Evolutionary conservation across 2,329 filamentous ascomycete species (phyloP), one percentile per base, ranked within the genome.

Genomic region (Exserohilum rostratum): DNA sequence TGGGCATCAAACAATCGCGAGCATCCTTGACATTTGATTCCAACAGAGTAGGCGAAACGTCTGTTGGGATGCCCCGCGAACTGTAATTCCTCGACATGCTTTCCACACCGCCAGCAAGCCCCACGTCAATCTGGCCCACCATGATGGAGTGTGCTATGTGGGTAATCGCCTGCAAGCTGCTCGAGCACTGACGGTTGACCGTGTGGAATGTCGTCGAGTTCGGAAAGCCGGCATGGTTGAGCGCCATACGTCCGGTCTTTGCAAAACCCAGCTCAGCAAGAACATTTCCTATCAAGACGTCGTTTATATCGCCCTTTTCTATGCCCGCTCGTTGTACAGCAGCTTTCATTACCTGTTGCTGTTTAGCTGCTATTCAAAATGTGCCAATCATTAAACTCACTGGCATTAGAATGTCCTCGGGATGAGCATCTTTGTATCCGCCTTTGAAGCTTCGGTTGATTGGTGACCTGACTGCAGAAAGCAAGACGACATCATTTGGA

Each of bases 101-200:
- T 79, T 99, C 93, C 47, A 91, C 91, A 43, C 95, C 93, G 45
- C 95, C 79, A 17, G 93, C 93, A 57, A 99, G 82, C 64, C 93
- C 93, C 60, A 96, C 78, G 55, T 96, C 89, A 72, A 99, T 97
- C 62, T 85, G 86, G 53, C 92, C 91, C 50, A 82, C 79, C 62
- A 83, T 78, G 75, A 98, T 97, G 71, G 91, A 85, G 78, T 96
- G 88, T 39, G 93, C 92, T 62, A 98, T 93, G 72, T 97, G 91
- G 76, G 96, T 93, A 9, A 93, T 90, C 55, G 93, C 93, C 78
- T 97, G 95, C 60, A 99, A 87, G 48, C 93, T 95, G 0, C 93
- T 97, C 31, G 93, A 96, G 83, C 93, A 99, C 85, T 98, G 97
- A 53, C 95, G 89, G 82, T 97, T 97, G 58, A 96, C 84, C 27